Percentiles rank a stretch among this genome's conserved stretches.
phyloP scores from a whole-genome alignment of 805 yeast species.

The Barnettozyma salicaria region DNA sequence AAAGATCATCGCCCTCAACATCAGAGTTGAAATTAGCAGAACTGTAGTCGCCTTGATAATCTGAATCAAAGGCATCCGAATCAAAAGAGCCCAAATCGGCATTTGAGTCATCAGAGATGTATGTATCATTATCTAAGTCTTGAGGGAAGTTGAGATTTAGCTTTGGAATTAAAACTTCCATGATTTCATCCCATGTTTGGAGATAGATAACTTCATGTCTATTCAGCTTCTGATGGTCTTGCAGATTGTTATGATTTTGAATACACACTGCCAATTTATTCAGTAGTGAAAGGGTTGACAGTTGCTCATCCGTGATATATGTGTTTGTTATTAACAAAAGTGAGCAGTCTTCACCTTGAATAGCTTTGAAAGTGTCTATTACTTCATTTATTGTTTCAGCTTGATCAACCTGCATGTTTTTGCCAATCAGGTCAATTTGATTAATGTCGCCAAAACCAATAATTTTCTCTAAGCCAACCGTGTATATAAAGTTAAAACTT shows the following conservation, averaged over 20 bases:
- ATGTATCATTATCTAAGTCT: not conserved
- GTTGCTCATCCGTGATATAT: not conserved
- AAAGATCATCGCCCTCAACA: conserved; percentile 4
- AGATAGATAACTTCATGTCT: conserved; percentile 6
- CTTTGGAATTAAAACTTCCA: conserved; percentile 21
- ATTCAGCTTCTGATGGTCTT: not conserved
- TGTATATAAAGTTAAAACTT: conserved; percentile 13
- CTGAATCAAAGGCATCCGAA: conserved; percentile 8
- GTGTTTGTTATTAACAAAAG: conserved; percentile 17
- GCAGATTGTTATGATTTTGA: not conserved
- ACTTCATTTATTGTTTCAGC: not conserved
- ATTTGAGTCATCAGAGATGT: conserved; percentile 9
- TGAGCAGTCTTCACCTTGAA: conserved; percentile 6
- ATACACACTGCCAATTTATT: conserved; percentile 17
- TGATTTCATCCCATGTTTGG: conserved; percentile 22
- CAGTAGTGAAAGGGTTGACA: conserved; percentile 10
- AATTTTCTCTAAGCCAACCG: conserved; percentile 8
- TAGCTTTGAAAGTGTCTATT: not conserved
- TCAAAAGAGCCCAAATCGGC: conserved; percentile 2
- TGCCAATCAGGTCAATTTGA: conserved; percentile 1
- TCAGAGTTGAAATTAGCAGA: conserved; percentile 9
- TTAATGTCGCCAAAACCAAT: conserved; percentile 8
- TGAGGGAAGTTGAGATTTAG: conserved; percentile 12
- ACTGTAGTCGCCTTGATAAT: too few species aligned
- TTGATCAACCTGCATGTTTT: too few species aligned